Conservation (phyloP, 768 basidiomycete species). For the Pleurotus eryngii region DNA sequence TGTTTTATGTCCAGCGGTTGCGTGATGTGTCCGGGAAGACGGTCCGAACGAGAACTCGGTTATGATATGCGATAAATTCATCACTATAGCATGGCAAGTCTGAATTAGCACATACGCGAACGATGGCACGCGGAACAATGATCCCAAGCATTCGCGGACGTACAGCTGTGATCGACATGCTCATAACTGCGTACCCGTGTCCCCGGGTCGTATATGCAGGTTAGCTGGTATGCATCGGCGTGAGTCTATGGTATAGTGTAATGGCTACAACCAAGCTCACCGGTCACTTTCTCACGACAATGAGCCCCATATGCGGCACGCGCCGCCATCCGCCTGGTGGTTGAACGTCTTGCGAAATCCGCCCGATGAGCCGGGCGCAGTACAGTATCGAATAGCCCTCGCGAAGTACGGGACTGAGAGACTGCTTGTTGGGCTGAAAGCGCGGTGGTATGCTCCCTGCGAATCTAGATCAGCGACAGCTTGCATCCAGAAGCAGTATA, state of each 20-base stretch:
- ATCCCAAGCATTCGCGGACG: constrained; percentile 23
- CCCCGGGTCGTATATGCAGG: constrained; percentile 93
- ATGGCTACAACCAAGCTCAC: constrained; percentile 29
- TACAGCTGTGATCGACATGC: constrained; percentile 85
- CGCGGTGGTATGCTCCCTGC: constrained; percentile 58
- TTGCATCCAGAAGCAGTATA: not conserved
- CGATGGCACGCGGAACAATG: not conserved
- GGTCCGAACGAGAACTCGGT: constrained; percentile 97
- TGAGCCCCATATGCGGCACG: constrained; percentile 85
- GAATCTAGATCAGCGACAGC: constrained; percentile 1
- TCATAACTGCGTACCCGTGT: constrained; percentile 85
- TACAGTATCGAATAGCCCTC: constrained; percentile 65
- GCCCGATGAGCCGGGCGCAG: constrained; percentile 38
- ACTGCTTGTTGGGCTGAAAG: constrained; percentile 71
- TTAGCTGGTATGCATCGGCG: constrained; percentile 51
- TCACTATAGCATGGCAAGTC: constrained; percentile 44
- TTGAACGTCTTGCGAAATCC: constrained; percentile 74
- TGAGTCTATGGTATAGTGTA: too few species aligned
- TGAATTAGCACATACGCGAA: not conserved
- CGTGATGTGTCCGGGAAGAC: constrained; percentile 88
- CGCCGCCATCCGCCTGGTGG: constrained; percentile 61
- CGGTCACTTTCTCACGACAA: constrained; percentile 87
- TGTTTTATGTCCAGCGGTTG: constrained; percentile 95
- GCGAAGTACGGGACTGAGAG: constrained; percentile 69
- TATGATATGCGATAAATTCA: constrained; percentile 97